Evolutionary conservation across 2,329 filamentous ascomycete genomes (phyloP).

Genomic region (Pseudogymnoascus sp.): DNA sequence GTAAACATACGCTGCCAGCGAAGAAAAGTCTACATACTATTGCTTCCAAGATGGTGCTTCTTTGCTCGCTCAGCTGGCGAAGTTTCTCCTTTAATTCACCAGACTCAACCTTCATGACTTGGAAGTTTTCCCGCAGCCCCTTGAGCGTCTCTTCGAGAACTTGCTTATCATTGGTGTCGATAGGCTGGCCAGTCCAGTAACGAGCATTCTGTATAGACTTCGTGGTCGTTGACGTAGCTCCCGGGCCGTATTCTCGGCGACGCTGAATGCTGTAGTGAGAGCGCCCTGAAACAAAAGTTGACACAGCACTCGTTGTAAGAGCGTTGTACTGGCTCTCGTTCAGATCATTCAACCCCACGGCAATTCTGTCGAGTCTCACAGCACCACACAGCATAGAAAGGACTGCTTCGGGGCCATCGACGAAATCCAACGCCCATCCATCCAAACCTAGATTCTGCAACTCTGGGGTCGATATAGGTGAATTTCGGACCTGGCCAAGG

Average conservation of each 20-base stretch:
- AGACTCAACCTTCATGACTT: conserved; percentile 28
- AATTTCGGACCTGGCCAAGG: not conserved
- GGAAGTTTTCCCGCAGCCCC: conserved; percentile 22
- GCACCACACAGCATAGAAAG: conserved; percentile 81
- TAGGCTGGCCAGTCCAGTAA: conserved; percentile 70
- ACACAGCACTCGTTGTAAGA: conserved; percentile 46
- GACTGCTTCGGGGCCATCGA: conserved; percentile 75
- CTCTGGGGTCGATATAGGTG: conserved; percentile 42
- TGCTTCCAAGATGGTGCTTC: conserved; percentile 28
- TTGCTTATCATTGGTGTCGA: conserved; percentile 58
- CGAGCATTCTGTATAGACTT: conserved; percentile 51
- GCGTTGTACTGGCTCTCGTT: conserved; percentile 58
- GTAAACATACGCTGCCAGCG: conserved; percentile 1
- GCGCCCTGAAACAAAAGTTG: conserved; percentile 65
- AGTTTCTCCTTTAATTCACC: conserved; percentile 16
- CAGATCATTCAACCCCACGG: conserved; percentile 56
- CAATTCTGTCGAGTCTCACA: conserved; percentile 59
- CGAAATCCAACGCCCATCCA: conserved; percentile 68
- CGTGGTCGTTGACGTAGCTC: conserved; percentile 62
- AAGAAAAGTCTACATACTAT: conserved; percentile 31
- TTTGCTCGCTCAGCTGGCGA: conserved; percentile 33
- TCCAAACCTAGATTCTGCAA: conserved; percentile 60
- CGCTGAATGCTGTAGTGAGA: conserved; percentile 58
- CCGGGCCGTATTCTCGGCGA: conserved; percentile 71
- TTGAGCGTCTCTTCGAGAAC: conserved; percentile 43